Evolutionary conservation across 2,329 filamentous ascomycete species (phyloP), one percentile per base, ranked within the genome.

Genomic region (Colletotrichum lindemuthianum): DNA sequence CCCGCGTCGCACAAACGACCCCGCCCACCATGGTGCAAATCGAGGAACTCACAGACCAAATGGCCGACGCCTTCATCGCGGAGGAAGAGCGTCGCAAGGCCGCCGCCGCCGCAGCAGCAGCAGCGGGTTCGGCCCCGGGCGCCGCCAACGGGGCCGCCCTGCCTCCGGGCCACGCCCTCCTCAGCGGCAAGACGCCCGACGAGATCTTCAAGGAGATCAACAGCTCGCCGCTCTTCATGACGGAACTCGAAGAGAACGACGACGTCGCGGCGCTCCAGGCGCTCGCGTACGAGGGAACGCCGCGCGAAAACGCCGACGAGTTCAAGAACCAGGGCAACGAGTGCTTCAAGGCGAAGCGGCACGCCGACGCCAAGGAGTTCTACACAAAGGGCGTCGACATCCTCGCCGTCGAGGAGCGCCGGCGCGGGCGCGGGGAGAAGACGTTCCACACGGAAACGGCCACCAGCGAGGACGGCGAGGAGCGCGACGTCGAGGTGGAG

Each of bases 281-380:
- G 0, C 82, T 99, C 43, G 92, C 93, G 36, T 97, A 97, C 75
- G 96, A 99, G 80, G 96, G 96, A 16, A 94, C 93, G 8, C 88
- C 92, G 52, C 84, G 89, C 9, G 95, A 98, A 76, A 90, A 97
- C 67, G 91, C 89, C 16, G 80, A 86, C 48, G 92, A 92, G 69
- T 97, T 97, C 81, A 93, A 96, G 72, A 90, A 95, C 74, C 92
- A 93, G 70, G 96, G 96, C 39, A 99, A 99, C 75, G 95, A 98
- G 72, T 89, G 87, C 72, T 97, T 96, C 74, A 84, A 86, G 70
- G 83, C 84, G 59, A 89, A 88, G 76, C 83, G 87, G 51, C 97
- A 91, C 88, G 82, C 78, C 33, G 93, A 98, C 76, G 96, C 94
- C 4, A 90, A 91, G 74, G 93, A 97, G 76, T 97, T 94, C 76